phyloP scores from a whole-genome alignment of 345 rosid species.

The Corchorus capsularis region DNA sequence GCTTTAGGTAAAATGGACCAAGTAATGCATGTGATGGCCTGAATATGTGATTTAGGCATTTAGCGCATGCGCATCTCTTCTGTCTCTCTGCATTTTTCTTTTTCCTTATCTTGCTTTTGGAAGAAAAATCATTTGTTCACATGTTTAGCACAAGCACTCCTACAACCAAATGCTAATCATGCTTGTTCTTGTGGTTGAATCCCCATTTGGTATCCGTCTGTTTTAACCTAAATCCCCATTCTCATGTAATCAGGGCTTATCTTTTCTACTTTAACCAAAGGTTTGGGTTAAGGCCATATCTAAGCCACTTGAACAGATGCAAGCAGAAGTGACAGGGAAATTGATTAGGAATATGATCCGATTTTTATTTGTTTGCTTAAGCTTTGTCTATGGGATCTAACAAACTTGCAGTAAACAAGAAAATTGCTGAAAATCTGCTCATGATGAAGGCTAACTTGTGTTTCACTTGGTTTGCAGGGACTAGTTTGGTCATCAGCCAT shows the following conservation, averaged over 20 bases:
- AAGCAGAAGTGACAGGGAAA: not conserved
- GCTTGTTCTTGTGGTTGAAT: not conserved
- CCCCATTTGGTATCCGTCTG: not conserved
- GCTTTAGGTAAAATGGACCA: not conserved
- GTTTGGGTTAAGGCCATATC: not conserved
- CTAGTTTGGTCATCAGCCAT: not conserved
- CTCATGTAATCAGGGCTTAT: not conserved
- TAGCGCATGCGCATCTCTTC: no score
- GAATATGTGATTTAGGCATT: not conserved
- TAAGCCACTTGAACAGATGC: not conserved
- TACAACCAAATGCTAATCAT: not conserved
- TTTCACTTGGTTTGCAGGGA: slow-evolving; percentile 9
- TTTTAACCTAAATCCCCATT: no score
- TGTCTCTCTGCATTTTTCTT: not conserved
- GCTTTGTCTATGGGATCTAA: not conserved
- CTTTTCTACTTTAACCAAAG: not conserved
- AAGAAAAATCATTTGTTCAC: not conserved
- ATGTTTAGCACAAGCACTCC: not conserved
- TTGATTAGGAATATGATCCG: not conserved
- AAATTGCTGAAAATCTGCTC: not conserved
- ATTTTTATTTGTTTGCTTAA: not conserved
- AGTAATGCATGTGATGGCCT: not conserved
- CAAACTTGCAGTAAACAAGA: not conserved
- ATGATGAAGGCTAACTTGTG: not conserved
- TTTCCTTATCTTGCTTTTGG: not conserved